Evolutionary conservation across 2,329 filamentous ascomycete genomes (phyloP).

Genomic region (Aspergillus cejpii): DNA sequence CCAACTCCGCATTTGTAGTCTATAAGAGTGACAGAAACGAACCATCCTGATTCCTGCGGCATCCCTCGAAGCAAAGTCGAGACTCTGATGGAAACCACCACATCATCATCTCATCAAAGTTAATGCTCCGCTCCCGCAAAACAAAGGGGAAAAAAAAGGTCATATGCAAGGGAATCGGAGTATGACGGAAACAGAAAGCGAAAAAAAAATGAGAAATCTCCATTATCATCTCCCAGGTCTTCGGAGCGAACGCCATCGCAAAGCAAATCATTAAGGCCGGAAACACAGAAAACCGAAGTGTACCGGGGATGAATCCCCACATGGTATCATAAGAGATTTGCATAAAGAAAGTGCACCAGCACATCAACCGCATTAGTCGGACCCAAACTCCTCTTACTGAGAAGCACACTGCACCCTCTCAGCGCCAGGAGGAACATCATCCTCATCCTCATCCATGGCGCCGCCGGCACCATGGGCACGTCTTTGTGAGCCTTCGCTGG

Average conservation of each 20-base stretch:
- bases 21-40: slow-evolving; percentile 17
- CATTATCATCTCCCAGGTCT: slow-evolving; percentile 27
- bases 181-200: slow-evolving; percentile 9
- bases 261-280: slow-evolving; percentile 24
- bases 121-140: slow-evolving; percentile 11
- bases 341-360: slow-evolving; percentile 21
- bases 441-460: slow-evolving; percentile 66
- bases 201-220: slow-evolving; percentile 15
- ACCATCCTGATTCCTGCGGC: slow-evolving; percentile 7
- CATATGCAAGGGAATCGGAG: slow-evolving; percentile 19
- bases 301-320: slow-evolving; percentile 20
- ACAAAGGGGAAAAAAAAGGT: slow-evolving; percentile 16
- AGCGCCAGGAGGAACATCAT: slow-evolving; percentile 44
- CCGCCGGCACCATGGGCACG: slow-evolving; percentile 60
- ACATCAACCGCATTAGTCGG: slow-evolving; percentile 18
- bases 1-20: slow-evolving; percentile 21
- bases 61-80: slow-evolving; percentile 10
- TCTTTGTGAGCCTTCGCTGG: slow-evolving; percentile 55
- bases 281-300: slow-evolving; percentile 19
- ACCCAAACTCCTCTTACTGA: slow-evolving; percentile 36
- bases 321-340: slow-evolving; percentile 36
- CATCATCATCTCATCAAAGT: slow-evolving; percentile 11
- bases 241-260: slow-evolving; percentile 34
- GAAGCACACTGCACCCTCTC: slow-evolving; percentile 49
- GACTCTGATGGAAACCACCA: slow-evolving; percentile 6